phyloP scores from a whole-genome alignment of 768 basidiomycete genomes.

The Hypholoma sublateritium region DNA sequence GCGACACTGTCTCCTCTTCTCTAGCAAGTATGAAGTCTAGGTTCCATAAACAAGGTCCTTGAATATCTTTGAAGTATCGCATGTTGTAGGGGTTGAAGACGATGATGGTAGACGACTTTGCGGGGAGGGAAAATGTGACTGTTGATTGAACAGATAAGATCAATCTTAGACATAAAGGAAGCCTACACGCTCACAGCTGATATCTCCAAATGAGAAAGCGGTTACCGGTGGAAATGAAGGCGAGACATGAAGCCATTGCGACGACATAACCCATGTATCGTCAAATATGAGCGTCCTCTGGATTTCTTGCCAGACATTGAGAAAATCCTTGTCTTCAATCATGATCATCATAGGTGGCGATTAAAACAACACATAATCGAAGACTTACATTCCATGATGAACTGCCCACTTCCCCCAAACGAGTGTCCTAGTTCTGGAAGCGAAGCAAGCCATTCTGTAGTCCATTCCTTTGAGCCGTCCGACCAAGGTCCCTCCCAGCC shows the following conservation, averaged over 20 bases:
- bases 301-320: slow-evolving; percentile 45
- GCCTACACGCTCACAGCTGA: slow-evolving; percentile 37
- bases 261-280: slow-evolving; percentile 48
- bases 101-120: slow-evolving; percentile 39
- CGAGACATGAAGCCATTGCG: slow-evolving; percentile 48
- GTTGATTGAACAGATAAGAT: neutral
- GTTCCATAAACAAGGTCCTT: slow-evolving; percentile 35
- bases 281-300: slow-evolving; percentile 52
- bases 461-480: slow-evolving; percentile 61
- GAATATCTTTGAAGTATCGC: slow-evolving; percentile 43
- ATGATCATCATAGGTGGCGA: too few relatives aligned
- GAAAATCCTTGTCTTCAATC: slow-evolving; percentile 43
- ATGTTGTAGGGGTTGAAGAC: slow-evolving; percentile 46
- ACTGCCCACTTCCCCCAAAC: slow-evolving; percentile 54
- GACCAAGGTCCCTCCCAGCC: slow-evolving; percentile 57
- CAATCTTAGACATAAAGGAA: neutral
- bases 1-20: slow-evolving; percentile 34
- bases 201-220: slow-evolving; percentile 45
- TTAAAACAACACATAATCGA: neutral
- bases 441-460: slow-evolving; percentile 44
- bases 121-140: slow-evolving; percentile 45
- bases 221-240: slow-evolving; percentile 26
- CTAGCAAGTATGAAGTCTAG: slow-evolving; percentile 50
- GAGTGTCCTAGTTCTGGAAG: slow-evolving; percentile 41
- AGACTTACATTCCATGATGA: slow-evolving; percentile 49